Evolutionary conservation across 2,329 filamentous ascomycete species (phyloP).

Genomic region (Venturia asperata): DNA sequence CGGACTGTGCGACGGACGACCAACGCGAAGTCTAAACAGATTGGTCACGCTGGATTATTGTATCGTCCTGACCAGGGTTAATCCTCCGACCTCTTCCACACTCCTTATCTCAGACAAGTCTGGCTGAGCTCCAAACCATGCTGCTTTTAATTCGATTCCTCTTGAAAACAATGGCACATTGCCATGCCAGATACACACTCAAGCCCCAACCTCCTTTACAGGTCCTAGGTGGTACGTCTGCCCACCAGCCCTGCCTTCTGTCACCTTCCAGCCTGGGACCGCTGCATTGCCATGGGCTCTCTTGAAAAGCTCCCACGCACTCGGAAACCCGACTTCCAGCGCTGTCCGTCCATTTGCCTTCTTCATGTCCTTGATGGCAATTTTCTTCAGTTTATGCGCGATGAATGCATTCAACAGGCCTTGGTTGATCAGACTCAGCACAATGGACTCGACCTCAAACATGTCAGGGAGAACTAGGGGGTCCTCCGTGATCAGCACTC

Average conservation of each 20-base stretch:
- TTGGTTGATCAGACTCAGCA: constrained; percentile 71
- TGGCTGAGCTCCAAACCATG: no score
- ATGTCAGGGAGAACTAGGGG: constrained; percentile 40
- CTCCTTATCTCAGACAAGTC: no score
- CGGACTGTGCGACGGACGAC: no score
- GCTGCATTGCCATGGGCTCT: constrained; percentile 40
- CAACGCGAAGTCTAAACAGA: no score
- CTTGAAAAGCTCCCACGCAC: constrained; percentile 15
- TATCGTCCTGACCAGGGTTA: no score
- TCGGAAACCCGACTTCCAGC: constrained; percentile 66
- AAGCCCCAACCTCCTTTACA: neutral
- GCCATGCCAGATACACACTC: neutral
- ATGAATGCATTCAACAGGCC: constrained; percentile 79
- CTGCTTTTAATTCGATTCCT: no score
- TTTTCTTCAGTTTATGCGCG: constrained; percentile 65
- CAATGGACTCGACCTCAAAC: constrained; percentile 66
- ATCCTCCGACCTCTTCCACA: no score
- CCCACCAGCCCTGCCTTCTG: constrained; percentile 20
- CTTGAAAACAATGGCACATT: neutral
- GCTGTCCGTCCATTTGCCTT: constrained; percentile 56
- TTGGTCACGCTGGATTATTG: no score
- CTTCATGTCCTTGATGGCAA: constrained; percentile 78
- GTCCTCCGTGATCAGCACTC: neutral
- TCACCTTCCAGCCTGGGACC: constrained; percentile 68
- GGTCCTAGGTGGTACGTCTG: neutral